Conservation (phyloP, 2,329 filamentous ascomycete species). For the Davidsoniella eucalypti region DNA sequence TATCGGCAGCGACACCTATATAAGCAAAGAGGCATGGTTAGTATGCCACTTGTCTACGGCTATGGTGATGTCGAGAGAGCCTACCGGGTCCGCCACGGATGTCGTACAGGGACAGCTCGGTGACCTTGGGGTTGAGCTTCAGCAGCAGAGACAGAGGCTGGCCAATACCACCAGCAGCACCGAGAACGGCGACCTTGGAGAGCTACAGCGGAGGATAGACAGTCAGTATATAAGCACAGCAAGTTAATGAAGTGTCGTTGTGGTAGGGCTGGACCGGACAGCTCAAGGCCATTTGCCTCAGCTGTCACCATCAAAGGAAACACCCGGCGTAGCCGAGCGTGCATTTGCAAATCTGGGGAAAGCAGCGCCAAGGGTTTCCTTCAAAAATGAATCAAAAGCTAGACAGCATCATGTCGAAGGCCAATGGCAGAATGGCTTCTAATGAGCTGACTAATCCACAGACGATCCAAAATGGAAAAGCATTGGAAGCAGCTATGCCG, state of each 20-base stretch:
- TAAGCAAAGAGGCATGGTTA: slow-evolving; percentile 1
- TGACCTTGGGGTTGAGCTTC: slow-evolving; percentile 94
- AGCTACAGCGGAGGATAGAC: slow-evolving; percentile 36
- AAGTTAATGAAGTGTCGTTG: too few relatives aligned
- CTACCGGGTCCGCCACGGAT: slow-evolving; percentile 85
- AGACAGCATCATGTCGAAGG: neutral
- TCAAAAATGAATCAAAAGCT: neutral
- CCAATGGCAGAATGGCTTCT: too few relatives aligned
- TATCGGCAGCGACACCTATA: slow-evolving; percentile 88
- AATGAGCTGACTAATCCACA: too few relatives aligned
- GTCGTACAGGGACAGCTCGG: slow-evolving; percentile 91
- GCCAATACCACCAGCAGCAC: slow-evolving; percentile 94
- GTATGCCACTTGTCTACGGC: neutral
- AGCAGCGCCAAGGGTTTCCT: slow-evolving; percentile 2
- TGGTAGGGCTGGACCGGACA: too few relatives aligned
- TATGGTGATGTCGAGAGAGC: slow-evolving; percentile 20
- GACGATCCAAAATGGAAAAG: neutral
- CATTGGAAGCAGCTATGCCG: neutral
- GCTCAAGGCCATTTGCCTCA: neutral
- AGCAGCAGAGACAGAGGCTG: slow-evolving; percentile 94
- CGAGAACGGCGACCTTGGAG: slow-evolving; percentile 94
- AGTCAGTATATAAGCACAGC: neutral
- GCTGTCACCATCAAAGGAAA: neutral
- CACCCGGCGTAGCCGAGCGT: neutral
- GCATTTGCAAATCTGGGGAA: neutral